Conservation (phyloP, 2,329 filamentous ascomycete genomes). For the Bimuria novae-zelandiae region DNA sequence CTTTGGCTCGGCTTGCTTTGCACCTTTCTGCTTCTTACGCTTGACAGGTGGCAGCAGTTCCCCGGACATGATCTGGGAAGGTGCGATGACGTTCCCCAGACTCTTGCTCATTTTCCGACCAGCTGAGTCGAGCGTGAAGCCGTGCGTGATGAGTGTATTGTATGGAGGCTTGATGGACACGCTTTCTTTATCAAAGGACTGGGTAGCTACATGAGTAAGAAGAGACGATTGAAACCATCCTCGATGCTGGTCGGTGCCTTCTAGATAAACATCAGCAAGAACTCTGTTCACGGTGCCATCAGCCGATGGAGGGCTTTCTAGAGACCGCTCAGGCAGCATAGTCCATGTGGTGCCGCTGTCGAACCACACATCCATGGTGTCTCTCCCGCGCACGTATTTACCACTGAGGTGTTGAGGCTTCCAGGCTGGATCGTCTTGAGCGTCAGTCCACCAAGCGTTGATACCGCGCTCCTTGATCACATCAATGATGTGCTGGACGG, state of each 20-base stretch:
- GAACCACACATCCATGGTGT: conserved; percentile 99
- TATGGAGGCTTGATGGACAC: conserved; percentile 72
- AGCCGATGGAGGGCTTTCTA: too few species aligned
- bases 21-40: conserved; percentile 61
- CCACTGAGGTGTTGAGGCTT: conserved; percentile 66
- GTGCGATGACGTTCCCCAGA: conserved; percentile 83
- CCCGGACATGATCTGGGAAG: conserved; percentile 83
- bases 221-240: conserved; percentile 99
- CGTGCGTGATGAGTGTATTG: conserved; percentile 88
- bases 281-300: too few species aligned
- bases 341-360: conserved; percentile 97
- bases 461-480: conserved; percentile 77
- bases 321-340: conserved; percentile 35
- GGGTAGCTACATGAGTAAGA: conserved; percentile 77
- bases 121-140: conserved; percentile 85
- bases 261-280: conserved; percentile 83
- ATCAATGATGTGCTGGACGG: conserved; percentile 81
- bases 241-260: conserved; percentile 93
- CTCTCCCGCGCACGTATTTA: conserved; percentile 74
- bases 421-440: conserved; percentile 76
- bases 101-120: conserved; percentile 99
- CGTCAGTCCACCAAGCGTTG: conserved; percentile 95
- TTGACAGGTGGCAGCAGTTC: conserved; percentile 73
- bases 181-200: conserved; percentile 36
- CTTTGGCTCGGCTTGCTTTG: conserved; percentile 35